Evolutionary conservation across 257 asterid genomes (phyloP).

Genomic region (Echium plantagineum): DNA sequence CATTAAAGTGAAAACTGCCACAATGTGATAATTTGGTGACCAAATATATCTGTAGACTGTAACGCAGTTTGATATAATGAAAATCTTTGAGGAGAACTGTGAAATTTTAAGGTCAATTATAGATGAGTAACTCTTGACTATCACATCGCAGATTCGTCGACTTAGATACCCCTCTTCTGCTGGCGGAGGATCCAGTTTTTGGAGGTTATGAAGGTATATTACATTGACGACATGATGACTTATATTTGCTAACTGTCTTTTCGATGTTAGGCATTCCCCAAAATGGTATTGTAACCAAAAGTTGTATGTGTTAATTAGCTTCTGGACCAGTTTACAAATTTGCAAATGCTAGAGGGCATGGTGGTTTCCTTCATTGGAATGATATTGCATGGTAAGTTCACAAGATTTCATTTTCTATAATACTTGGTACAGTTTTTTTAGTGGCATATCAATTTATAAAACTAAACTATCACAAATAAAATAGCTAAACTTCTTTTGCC

Average conservation of each 20-base stretch:
- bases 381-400: conserved; percentile 45
- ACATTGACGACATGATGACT: no score
- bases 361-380: conserved; percentile 79
- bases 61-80: no score
- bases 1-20: no score
- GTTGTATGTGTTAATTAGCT: conserved; percentile 26
- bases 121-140: neutral
- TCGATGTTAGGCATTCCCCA: no score
- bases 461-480: neutral
- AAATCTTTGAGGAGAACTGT: no score
- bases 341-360: conserved; percentile 80
- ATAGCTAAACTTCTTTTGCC: no score
- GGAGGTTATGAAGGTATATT: conserved; percentile 76
- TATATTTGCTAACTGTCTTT: no score
- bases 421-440: neutral
- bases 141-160: conserved; percentile 49
- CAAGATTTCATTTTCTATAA: neutral
- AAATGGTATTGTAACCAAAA: neutral
- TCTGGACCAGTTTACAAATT: conserved; percentile 77
- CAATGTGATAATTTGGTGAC: no score
- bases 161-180: conserved; percentile 76
- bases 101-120: neutral
- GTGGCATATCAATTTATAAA: neutral
- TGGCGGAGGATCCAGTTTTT: conserved; percentile 84
- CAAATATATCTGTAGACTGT: no score